Conservation (phyloP, 116 monocot genomes). For the Phalaenopsis hybrid region DNA sequence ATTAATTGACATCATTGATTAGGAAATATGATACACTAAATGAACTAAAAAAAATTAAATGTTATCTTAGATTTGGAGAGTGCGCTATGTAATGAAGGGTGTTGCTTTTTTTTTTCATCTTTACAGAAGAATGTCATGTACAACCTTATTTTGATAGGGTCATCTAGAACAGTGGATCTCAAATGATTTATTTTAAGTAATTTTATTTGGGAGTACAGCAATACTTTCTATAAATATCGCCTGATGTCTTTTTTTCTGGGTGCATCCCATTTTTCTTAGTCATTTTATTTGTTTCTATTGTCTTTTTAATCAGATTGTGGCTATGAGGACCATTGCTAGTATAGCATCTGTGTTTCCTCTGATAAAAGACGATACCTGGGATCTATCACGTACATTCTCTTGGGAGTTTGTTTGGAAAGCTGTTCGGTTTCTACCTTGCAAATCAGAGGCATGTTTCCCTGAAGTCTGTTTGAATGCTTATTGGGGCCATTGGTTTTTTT, state of each 20-base stretch:
- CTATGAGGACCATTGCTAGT: conserved; percentile 51
- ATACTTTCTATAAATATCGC: not conserved
- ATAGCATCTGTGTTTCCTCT: conserved; percentile 39
- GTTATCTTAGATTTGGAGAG: too few species aligned
- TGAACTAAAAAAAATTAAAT: too few species aligned
- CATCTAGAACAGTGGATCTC: not conserved
- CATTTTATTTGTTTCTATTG: not conserved
- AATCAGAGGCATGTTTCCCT: conserved; percentile 51
- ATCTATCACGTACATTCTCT: conserved; percentile 44
- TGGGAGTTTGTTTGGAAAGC: conserved; percentile 67
- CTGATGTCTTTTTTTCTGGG: not conserved
- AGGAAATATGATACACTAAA: too few species aligned
- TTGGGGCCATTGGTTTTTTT: not conserved
- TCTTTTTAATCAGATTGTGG: conserved; percentile 50
- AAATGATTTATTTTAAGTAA: not conserved
- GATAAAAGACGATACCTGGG: conserved; percentile 18
- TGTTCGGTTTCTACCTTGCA: conserved; percentile 26
- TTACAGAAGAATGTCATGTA: too few species aligned
- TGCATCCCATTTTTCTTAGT: not conserved
- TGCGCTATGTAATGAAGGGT: too few species aligned
- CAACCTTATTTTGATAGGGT: too few species aligned
- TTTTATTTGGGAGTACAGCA: not conserved
- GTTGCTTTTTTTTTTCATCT: too few species aligned
- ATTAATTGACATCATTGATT: too few species aligned
- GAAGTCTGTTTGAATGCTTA: not conserved